phyloP scores from a whole-genome alignment of 2,329 filamentous ascomycete species.

The Monilinia fructicola region DNA sequence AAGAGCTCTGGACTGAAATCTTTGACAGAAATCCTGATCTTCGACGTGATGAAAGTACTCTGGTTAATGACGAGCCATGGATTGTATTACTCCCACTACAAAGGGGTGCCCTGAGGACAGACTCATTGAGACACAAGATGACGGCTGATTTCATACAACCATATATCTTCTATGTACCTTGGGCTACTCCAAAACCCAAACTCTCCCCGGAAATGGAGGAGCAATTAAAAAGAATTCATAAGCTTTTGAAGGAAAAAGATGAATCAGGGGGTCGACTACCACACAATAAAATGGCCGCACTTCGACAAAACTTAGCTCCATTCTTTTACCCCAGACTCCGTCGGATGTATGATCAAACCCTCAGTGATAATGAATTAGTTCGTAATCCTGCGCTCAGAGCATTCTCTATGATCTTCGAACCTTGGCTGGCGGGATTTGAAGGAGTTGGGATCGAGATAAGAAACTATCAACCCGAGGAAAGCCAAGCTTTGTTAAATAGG shows the following conservation, averaged over 20 bases:
- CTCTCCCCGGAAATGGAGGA: neutral
- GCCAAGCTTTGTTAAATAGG: neutral
- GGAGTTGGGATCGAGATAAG: slow-evolving; percentile 17
- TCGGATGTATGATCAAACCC: slow-evolving; percentile 18
- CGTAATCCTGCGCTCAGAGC: neutral
- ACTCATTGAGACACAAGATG: slow-evolving; percentile 8
- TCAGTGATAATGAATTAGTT: neutral
- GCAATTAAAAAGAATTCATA: slow-evolving; percentile 7
- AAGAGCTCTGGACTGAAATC: neutral
- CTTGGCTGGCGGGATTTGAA: slow-evolving; percentile 19
- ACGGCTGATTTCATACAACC: slow-evolving; percentile 4
- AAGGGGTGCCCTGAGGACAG: slow-evolving; percentile 12
- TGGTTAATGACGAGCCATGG: neutral
- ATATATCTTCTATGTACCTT: slow-evolving; percentile 15
- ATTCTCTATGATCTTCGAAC: slow-evolving; percentile 5
- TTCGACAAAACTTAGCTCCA: slow-evolving; percentile 8
- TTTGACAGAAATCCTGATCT: neutral
- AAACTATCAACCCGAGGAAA: neutral
- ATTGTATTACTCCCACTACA: slow-evolving; percentile 12
- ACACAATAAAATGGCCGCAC: neutral
- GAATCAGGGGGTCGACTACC: neutral
- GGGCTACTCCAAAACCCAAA: slow-evolving; percentile 7
- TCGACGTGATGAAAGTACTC: neutral
- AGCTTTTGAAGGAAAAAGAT: neutral
- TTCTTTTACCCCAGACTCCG: slow-evolving; percentile 16